Conservation (phyloP, 192 early-diverging fungal species). For the Backusella morwellensis region DNA sequence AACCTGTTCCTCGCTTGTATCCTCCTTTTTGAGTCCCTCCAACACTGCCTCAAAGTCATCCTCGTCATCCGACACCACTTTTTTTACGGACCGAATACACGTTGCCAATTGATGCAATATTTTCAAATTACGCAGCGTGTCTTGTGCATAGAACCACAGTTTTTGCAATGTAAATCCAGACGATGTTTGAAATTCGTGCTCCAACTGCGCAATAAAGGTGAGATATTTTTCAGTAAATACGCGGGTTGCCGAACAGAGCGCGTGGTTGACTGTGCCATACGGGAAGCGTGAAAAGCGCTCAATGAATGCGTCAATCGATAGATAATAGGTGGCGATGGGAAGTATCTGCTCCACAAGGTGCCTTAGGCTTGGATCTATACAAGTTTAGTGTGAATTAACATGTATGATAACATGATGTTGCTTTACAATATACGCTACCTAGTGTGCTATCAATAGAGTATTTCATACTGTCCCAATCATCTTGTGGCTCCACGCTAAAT, state of each 20-base stretch:
- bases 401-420: no score
- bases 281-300: slow-evolving; percentile 68
- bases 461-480: slow-evolving; percentile 28
- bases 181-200: slow-evolving; percentile 73
- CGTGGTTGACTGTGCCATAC: slow-evolving; percentile 87
- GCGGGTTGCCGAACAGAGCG: slow-evolving; percentile 81
- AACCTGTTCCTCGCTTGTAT: slow-evolving; percentile 40
- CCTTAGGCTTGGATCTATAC: slow-evolving; percentile 59
- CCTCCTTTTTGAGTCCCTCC: slow-evolving; percentile 39
- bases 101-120: slow-evolving; percentile 43
- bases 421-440: slow-evolving; percentile 32
- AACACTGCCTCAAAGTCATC: slow-evolving; percentile 38
- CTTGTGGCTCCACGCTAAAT: not conserved
- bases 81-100: slow-evolving; percentile 36
- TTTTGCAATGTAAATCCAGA: slow-evolving; percentile 86
- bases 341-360: slow-evolving; percentile 77
- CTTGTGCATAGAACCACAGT: slow-evolving; percentile 87
- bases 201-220: slow-evolving; percentile 83
- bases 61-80: slow-evolving; percentile 34
- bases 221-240: slow-evolving; percentile 81
- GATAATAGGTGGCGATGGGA: slow-evolving; percentile 75
- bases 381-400: no score
- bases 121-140: slow-evolving; percentile 61
- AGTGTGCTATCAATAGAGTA: slow-evolving; percentile 46
- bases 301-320: slow-evolving; percentile 75